Evolutionary conservation across 495 filamentous ascomycete genomes (phyloP), one percentile per base, ranked within the genome.

Genomic region (Massariosphaeria phaeospora): DNA sequence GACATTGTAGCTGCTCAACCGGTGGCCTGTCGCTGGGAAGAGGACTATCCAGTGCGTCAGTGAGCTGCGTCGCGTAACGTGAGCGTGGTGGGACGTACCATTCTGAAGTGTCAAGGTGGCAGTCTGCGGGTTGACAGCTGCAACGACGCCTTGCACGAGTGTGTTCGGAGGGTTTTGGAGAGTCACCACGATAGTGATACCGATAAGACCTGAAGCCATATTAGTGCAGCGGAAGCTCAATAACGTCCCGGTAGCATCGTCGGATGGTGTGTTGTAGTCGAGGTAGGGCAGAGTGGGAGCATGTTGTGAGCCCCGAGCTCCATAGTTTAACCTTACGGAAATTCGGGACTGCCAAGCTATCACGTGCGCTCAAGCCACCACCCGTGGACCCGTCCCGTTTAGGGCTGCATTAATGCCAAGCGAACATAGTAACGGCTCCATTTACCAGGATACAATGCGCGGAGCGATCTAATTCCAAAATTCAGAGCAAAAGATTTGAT

Each of bases 121-220:
- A 5, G 85, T 86, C 27, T 62, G 54, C n/a, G 64, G 49, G 41
- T 84, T 78, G 27, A 96, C 82, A 59, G 81, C 75, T 40, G 78
- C 79, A 30, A 98, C 83, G 20, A 82, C 78, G 35, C 91, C 91
- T 56, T 80, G 79, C 39, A 96, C 69, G 57, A 79, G 76, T 13
- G 77, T 78, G 57, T 81, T 76, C 1, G 78, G 76, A 24, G 88
- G 88, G 42, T 81, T 69, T 46, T 72, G 79, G 44, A 95, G 74
- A 11, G 83, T 89, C 59, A 94, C 81, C 45, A 84, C 68, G 67
- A 95, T 86, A 52, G 83, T 81, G 64, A 88, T 78, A 27, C 89
- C 89, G 56, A 90, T 83, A 68, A 93, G 91, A 59, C 84, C 76
- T 55, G 76, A 70, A 38, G 55, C 77, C 82, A 86, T 86, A 55